phyloP scores from a whole-genome alignment of 2,329 filamentous ascomycete species.

The Immersiporthe knoxdaviesiana region DNA sequence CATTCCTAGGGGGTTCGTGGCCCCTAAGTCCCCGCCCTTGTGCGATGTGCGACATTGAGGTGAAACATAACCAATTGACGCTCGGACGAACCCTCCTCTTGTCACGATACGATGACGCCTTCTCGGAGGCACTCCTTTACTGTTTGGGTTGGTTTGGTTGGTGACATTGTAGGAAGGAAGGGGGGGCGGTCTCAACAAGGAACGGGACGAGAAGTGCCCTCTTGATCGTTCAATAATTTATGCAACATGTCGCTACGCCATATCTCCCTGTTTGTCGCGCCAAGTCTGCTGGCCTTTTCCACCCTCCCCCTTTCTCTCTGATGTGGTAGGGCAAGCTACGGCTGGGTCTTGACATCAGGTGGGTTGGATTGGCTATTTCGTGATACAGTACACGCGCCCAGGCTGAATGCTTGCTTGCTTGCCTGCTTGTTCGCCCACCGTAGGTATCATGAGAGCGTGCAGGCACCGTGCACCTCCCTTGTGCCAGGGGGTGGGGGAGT shows the following conservation, averaged over 20 bases:
- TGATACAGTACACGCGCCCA: neutral
- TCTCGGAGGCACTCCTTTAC: neutral
- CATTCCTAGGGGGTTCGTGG: neutral
- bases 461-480: neutral
- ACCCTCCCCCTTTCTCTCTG: neutral
- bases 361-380: neutral
- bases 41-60: conserved; percentile 28
- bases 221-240: neutral
- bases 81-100: conserved; percentile 16
- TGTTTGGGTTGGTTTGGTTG: neutral
- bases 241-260: neutral
- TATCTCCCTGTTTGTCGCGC: neutral
- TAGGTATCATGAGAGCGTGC: neutral
- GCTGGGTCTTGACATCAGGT: neutral
- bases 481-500: neutral
- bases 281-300: neutral
- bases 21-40: conserved; percentile 25
- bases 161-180: neutral
- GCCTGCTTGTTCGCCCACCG: neutral
- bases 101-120: conserved; percentile 3
- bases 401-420: neutral
- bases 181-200: neutral
- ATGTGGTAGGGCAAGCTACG: neutral
- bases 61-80: conserved; percentile 29
- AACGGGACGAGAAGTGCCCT: neutral